A percentile compares a stretch with the other conserved stretches of the same genome.
Evolutionary conservation across 768 basidiomycete species (phyloP).

Genomic region (Tricholoma hemisulphureum): DNA sequence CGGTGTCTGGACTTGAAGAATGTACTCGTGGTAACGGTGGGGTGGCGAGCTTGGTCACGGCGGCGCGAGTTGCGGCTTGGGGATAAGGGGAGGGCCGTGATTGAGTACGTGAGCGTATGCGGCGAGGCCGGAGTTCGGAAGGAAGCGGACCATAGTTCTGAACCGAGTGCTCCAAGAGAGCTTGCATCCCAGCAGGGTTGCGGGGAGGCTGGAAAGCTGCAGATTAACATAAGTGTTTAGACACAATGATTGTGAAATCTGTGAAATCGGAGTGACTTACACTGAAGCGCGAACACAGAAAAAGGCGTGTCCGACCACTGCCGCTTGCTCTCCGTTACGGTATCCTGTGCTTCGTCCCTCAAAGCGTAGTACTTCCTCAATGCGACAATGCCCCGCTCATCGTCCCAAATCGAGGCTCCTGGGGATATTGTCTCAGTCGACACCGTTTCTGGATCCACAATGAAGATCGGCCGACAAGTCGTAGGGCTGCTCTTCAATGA

Average conservation of each 20-base stretch:
- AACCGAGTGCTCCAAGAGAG: conserved; percentile 69
- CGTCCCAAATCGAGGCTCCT: conserved; percentile 54
- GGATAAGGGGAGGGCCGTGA: conserved; percentile 79
- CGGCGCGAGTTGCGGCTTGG: conserved; percentile 33
- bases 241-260: neutral
- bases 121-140: conserved; percentile 62
- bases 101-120: conserved; percentile 62
- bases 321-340: conserved; percentile 64
- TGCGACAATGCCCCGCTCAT: conserved; percentile 63
- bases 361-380: conserved; percentile 69
- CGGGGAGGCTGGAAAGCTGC: conserved; percentile 71
- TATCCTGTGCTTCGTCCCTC: conserved; percentile 63
- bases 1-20: conserved; percentile 11
- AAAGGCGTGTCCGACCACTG: conserved; percentile 71
- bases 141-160: conserved; percentile 74
- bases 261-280: conserved; percentile 41
- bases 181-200: conserved; percentile 66
- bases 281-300: conserved; percentile 69
- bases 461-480: conserved; percentile 43
- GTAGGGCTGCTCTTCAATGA: conserved; percentile 39
- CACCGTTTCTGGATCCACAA: conserved; percentile 57
- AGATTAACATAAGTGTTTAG: conserved; percentile 8
- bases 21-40: conserved; percentile 41
- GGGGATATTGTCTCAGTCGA: conserved; percentile 42
- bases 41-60: conserved; percentile 35